Evolutionary conservation across 768 basidiomycete species (phyloP).

Genomic region (Agrocybe pediades): DNA sequence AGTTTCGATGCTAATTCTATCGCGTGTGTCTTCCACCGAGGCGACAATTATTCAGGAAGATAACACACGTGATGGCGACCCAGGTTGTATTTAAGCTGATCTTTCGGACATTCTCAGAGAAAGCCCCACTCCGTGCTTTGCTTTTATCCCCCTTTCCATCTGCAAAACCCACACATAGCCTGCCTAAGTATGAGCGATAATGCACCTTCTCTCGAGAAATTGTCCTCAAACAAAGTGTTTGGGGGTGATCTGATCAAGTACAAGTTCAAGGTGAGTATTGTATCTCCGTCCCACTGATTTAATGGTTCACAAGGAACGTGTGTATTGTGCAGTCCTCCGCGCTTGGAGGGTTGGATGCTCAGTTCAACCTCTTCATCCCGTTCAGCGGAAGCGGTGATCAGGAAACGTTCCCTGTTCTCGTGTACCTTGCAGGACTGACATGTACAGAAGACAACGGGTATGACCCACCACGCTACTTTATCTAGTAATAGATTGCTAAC

Average conservation of each 20-base stretch:
- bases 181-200: not conserved
- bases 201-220: slow-evolving; percentile 50
- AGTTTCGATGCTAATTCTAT: no score
- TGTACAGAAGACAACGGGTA: slow-evolving; percentile 96
- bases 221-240: slow-evolving; percentile 79
- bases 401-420: slow-evolving; percentile 62
- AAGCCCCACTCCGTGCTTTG: not conserved
- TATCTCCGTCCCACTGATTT: not conserved
- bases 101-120: no score
- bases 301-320: slow-evolving; percentile 2
- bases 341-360: slow-evolving; percentile 68
- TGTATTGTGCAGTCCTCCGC: slow-evolving; percentile 56
- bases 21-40: no score
- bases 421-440: slow-evolving; percentile 87
- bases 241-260: slow-evolving; percentile 85
- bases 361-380: slow-evolving; percentile 92
- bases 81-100: slow-evolving; percentile 13
- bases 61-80: slow-evolving; percentile 18
- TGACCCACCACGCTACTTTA: slow-evolving; percentile 16
- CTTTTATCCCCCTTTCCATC: not conserved
- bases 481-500: not conserved
- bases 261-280: slow-evolving; percentile 81
- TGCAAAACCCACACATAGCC: not conserved
- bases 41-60: not conserved
- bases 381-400: slow-evolving; percentile 40